phyloP scores from a whole-genome alignment of 1,139 yeast species.

The Hanseniaspora sp. region DNA sequence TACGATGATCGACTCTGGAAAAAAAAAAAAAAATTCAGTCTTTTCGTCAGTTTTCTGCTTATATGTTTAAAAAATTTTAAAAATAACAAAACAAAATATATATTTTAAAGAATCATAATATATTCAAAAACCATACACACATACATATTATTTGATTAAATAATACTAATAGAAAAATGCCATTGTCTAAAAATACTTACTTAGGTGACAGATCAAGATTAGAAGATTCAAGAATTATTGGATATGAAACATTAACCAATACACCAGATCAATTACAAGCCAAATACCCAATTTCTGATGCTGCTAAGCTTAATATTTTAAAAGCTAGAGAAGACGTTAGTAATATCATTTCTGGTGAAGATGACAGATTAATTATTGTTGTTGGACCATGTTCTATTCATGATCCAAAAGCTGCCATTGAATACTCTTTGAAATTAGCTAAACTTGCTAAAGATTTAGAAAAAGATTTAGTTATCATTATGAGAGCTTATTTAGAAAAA shows the following conservation, averaged over 20 bases:
- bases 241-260: constrained; percentile 78
- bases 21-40: too few species aligned
- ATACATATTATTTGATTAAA: too few species aligned
- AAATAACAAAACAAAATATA: too few species aligned
- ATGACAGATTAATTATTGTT: constrained; percentile 69
- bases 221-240: constrained; percentile 89
- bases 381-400: constrained; percentile 97
- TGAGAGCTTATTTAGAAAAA: constrained; percentile 96
- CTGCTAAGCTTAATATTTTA: constrained; percentile 50
- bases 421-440: constrained; percentile 61
- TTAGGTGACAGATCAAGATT: constrained; percentile 70
- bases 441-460: constrained; percentile 51
- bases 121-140: too few species aligned
- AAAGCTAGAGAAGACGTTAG: constrained; percentile 70
- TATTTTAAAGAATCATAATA: too few species aligned
- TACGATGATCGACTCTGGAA: too few species aligned
- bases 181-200: constrained; percentile 72
- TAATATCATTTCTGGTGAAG: constrained; percentile 59
- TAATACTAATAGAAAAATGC: not conserved
- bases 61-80: too few species aligned
- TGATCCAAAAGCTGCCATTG: constrained; percentile 85
- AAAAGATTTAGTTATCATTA: constrained; percentile 70
- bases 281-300: constrained; percentile 62
- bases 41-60: too few species aligned
- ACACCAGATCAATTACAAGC: constrained; percentile 92